Evolutionary conservation across 164 flowering plant genomes (phyloP).

Genomic region (Hamamelis virginiana): DNA sequence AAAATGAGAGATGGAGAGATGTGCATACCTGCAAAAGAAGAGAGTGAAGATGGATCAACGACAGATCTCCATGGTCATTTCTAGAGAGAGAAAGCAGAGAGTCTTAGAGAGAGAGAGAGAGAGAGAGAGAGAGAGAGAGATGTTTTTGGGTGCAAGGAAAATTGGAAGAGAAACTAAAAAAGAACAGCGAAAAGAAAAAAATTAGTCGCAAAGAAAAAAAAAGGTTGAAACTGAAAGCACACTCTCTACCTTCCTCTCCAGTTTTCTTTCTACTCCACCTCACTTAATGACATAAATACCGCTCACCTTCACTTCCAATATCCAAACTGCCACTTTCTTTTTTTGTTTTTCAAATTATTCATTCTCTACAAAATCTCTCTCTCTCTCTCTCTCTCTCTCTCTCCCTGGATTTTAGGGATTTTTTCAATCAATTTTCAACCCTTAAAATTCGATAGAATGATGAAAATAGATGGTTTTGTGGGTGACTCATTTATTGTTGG

Average conservation of each 20-base stretch:
- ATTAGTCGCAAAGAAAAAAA: neutral
- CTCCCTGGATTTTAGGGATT: too few relatives aligned
- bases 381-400: too few relatives aligned
- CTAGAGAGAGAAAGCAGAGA: neutral
- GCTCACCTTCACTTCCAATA: neutral
- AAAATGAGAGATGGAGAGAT: neutral
- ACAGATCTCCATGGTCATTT: constrained; percentile 11
- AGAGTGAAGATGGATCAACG: neutral
- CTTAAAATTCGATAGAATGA: too few relatives aligned
- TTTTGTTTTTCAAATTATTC: too few relatives aligned
- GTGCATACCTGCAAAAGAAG: constrained; percentile 2
- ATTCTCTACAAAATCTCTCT: too few relatives aligned
- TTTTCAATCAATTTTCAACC: too few relatives aligned
- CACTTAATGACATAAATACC: constrained; percentile 11
- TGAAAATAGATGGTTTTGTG: too few relatives aligned
- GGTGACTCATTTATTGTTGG: too few relatives aligned
- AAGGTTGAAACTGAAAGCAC: constrained; percentile 23
- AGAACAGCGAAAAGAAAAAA: neutral
- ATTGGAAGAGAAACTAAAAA: neutral
- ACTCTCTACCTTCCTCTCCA: constrained; percentile 24
- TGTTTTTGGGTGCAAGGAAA: neutral
- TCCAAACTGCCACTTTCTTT: neutral
- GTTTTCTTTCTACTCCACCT: constrained; percentile 25
- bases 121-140: constrained; percentile 3
- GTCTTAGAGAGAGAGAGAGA: too few relatives aligned